Conservation (phyloP, 495 filamentous ascomycete genomes). For the Talaromyces wortmannii region DNA sequence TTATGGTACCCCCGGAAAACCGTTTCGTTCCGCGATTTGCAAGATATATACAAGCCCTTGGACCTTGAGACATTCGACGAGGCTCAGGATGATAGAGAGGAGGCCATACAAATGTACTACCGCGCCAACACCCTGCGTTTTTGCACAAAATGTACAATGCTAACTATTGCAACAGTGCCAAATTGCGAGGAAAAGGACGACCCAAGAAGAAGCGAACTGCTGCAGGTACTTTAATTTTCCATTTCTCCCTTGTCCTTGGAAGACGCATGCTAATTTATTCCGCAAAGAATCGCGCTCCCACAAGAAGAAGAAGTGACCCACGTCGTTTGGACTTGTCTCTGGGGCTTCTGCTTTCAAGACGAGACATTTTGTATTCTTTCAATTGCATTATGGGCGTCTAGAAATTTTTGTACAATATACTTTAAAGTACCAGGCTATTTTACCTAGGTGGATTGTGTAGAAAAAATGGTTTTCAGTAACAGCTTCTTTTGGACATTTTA, state of each 20-base stretch:
- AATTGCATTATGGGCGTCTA: not conserved
- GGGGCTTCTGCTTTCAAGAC: not conserved
- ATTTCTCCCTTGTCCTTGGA: not conserved
- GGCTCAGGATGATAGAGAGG: conserved; percentile 68
- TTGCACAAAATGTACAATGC: not conserved
- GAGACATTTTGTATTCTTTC: not conserved
- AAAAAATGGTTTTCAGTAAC: too few relatives aligned
- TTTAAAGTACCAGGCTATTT: too few relatives aligned
- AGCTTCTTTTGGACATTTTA: too few relatives aligned
- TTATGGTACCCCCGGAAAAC: conserved; percentile 80
- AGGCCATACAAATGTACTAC: conserved; percentile 58
- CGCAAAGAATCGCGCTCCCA: conserved; percentile 28
- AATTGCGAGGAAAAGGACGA: conserved; percentile 75
- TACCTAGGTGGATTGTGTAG: too few relatives aligned
- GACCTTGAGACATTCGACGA: conserved; percentile 64
- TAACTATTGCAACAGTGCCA: conserved; percentile 41
- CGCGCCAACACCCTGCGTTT: not conserved
- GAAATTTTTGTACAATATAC: too few relatives aligned
- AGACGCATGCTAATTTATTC: conserved; percentile 3
- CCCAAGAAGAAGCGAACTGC: conserved; percentile 83
- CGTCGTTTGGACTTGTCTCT: not conserved
- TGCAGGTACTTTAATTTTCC: conserved; percentile 42
- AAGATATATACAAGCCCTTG: conserved; percentile 40
- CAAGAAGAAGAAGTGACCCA: conserved; percentile 36
- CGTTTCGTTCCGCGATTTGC: conserved; percentile 62